Evolutionary conservation across 805 yeast species (phyloP).

Genomic region (Starmerella asiatica): DNA sequence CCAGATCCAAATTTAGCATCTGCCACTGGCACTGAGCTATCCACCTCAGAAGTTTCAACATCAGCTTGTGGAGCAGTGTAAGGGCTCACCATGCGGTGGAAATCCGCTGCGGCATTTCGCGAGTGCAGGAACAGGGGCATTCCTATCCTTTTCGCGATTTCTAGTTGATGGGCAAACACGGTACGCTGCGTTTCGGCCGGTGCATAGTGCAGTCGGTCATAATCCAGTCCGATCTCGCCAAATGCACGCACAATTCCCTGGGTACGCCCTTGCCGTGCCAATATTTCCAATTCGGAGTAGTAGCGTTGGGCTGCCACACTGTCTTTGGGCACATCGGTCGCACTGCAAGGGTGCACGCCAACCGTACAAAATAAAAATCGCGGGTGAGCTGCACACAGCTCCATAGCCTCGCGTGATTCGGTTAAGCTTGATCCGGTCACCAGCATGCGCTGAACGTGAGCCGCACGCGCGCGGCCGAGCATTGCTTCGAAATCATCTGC

Average conservation of each 20-base stretch:
- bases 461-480: slow-evolving; percentile 48
- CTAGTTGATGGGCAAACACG: slow-evolving; percentile 63
- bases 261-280: slow-evolving; percentile 38
- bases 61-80: too few relatives aligned
- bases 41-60: too few relatives aligned
- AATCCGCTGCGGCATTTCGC: slow-evolving; percentile 76
- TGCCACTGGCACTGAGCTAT: too few relatives aligned
- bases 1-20: too few relatives aligned
- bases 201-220: slow-evolving; percentile 74
- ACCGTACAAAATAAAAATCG: slow-evolving; percentile 40
- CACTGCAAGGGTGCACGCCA: slow-evolving; percentile 94
- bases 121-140: slow-evolving; percentile 83
- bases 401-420: slow-evolving; percentile 53
- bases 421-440: slow-evolving; percentile 69
- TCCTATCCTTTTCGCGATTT: slow-evolving; percentile 37
- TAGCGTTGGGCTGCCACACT: slow-evolving; percentile 30
- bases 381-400: slow-evolving; percentile 32
- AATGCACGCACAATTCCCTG: slow-evolving; percentile 57
- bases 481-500: slow-evolving; percentile 52
- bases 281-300: slow-evolving; percentile 35
- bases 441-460: slow-evolving; percentile 55
- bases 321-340: slow-evolving; percentile 25
- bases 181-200: slow-evolving; percentile 49
- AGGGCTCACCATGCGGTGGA: slow-evolving; percentile 48
- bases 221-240: slow-evolving; percentile 94